Evolutionary conservation across 1,139 yeast genomes (phyloP).

Genomic region (Geotrichum cucujoidarum): DNA sequence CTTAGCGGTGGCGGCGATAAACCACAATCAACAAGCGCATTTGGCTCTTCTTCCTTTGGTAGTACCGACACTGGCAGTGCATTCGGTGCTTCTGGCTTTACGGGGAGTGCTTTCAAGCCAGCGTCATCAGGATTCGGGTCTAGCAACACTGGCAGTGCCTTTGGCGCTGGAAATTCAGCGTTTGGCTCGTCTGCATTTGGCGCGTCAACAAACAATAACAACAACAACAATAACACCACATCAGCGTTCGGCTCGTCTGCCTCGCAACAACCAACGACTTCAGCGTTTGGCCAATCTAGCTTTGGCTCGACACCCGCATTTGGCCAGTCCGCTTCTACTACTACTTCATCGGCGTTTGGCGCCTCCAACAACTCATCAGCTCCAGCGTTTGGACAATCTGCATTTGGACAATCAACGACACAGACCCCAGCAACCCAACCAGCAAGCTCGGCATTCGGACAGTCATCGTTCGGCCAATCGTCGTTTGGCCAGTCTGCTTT

Average conservation of each 20-base stretch:
- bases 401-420: no score
- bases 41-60: neutral
- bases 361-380: conserved; percentile 22
- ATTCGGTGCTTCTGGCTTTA: conserved; percentile 23
- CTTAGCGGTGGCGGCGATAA: conserved; percentile 19
- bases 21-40: neutral
- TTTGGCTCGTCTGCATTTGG: conserved; percentile 27
- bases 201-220: conserved; percentile 10
- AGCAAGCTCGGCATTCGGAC: conserved; percentile 19
- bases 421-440: conserved; percentile 22
- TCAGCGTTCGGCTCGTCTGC: conserved; percentile 15
- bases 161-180: conserved; percentile 21
- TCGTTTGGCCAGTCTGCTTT: conserved; percentile 26
- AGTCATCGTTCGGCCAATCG: conserved; percentile 22
- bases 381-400: conserved; percentile 17
- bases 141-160: conserved; percentile 8
- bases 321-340: conserved; percentile 13
- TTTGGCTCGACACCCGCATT: conserved; percentile 22
- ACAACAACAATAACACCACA: conserved; percentile 17
- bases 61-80: conserved; percentile 23
- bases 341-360: conserved; percentile 26
- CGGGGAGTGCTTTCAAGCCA: conserved; percentile 22
- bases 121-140: no score
- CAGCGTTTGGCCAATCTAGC: conserved; percentile 18
- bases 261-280: conserved; percentile 20